Base-by-base conservation (phyloP, 2,329 filamentous ascomycete species). In the Sarocladium brachiariae region DNA sequence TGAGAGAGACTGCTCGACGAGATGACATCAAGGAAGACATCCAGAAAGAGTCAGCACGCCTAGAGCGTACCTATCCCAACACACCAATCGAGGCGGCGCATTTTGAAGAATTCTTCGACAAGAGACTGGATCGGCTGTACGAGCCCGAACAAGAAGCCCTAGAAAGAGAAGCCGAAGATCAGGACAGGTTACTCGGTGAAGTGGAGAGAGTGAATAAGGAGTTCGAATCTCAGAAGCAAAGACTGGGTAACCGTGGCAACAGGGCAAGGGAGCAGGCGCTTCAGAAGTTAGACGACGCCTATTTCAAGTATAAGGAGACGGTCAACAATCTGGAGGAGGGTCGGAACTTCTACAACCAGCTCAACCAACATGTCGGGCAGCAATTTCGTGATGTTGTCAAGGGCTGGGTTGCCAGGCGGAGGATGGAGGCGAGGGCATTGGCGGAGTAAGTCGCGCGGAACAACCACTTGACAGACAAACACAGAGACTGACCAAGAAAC, bases 251-350 rank as follows among this genome's bases (percentile, higher is more conserved):
- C n/a, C 71, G 73, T 14, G 77, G 77, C 41, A 72, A 89, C 56
- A 66, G 70, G 53, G 90, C 95, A 62, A 82, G 93, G 13, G 92
- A 97, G 64, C 80, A 86, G 57, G 90, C 89, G 0, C 70, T 99
- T 46, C 93, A 99, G 67, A 83, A 80, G 54, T 74, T 99, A 9
- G 92, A 97, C 65, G 90, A 87, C 56, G 92, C 89, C 1, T 97
- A 95, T 64, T 83, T 90, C 67, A 95, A 92, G 69, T 97, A 97
- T 73, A 96, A 96, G 69, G 92, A 99, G 65, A 89, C 97, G 51
- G 83, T 96, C 52, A 88, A 81, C 56, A 96, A 97, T 62, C 76
- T 96, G 2, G 92, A 97, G 57, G 88, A 87, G 0, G 93, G 89
- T 1, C 77, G 92, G 50, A 96, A 93, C 65, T 99, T 99, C 64